A percentile compares a stretch with the other conserved stretches of the same genome.
Evolutionary conservation across 1,284 basidiomycete genomes (phyloP).

Genomic region (Takashimella tepidaria): DNA sequence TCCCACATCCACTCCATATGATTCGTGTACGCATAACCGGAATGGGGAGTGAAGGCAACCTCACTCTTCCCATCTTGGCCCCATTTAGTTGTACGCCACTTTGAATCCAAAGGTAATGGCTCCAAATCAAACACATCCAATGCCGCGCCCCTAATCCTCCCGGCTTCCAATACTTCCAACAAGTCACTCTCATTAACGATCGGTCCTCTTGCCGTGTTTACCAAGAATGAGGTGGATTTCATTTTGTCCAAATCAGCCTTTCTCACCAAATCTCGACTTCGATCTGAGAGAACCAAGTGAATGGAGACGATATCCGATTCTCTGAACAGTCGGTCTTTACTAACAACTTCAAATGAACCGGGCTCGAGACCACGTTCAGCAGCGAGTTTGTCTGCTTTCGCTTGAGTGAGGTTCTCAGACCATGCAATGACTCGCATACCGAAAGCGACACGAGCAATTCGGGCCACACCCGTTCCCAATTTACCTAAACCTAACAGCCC

Average conservation of each 20-base stretch:
- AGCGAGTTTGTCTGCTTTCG: constrained; percentile 55
- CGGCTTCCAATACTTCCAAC: constrained; percentile 39
- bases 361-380: constrained; percentile 46
- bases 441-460: constrained; percentile 58
- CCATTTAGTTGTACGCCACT: constrained; percentile 50
- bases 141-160: constrained; percentile 34
- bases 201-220: constrained; percentile 62
- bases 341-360: constrained; percentile 28
- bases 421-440: constrained; percentile 59
- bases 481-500: constrained; percentile 59
- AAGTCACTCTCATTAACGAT: constrained; percentile 57
- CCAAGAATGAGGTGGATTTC: constrained; percentile 57
- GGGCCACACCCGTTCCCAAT: constrained; percentile 49
- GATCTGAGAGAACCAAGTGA: constrained; percentile 57
- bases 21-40: constrained; percentile 50
- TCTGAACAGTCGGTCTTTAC: constrained; percentile 55
- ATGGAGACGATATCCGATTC: constrained; percentile 58
- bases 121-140: constrained; percentile 58
- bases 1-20: constrained; percentile 23
- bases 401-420: constrained; percentile 60
- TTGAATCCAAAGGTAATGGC: constrained; percentile 57
- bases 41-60: constrained; percentile 55
- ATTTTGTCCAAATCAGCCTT: constrained; percentile 52
- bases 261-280: constrained; percentile 53
- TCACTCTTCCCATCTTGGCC: constrained; percentile 42